Conservation (phyloP, 1,139 yeast species). For the Saccharomyces hybrid region DNA sequence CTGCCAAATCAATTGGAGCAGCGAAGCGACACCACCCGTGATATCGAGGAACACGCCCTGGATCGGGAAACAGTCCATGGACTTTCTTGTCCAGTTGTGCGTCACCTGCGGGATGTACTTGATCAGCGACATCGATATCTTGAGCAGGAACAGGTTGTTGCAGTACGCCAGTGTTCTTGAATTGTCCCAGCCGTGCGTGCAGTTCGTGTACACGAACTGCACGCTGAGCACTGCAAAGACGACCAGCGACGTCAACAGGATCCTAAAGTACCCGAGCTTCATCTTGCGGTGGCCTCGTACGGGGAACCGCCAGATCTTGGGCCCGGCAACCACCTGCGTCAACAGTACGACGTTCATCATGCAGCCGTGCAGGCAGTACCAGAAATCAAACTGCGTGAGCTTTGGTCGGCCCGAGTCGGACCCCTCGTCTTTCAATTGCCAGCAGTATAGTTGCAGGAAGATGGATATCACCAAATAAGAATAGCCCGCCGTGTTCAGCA, state of each 20-base stretch:
- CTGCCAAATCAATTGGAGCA: conserved; percentile 38
- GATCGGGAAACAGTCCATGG: conserved; percentile 53
- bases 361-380: conserved; percentile 41
- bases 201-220: conserved; percentile 11
- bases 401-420: conserved; percentile 31
- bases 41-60: conserved; percentile 45
- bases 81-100: conserved; percentile 45
- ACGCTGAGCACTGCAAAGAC: conserved; percentile 13
- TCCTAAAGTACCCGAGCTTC: conserved; percentile 20
- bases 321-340: conserved; percentile 35
- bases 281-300: conserved; percentile 19
- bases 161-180: conserved; percentile 22
- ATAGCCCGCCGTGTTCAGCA: conserved; percentile 40
- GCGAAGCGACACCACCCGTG: conserved; percentile 46
- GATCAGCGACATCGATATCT: conserved; percentile 47
- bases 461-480: conserved; percentile 36
- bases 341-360: conserved; percentile 33
- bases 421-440: conserved; percentile 15
- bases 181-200: conserved; percentile 22
- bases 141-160: conserved; percentile 32
- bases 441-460: conserved; percentile 31
- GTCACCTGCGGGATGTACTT: conserved; percentile 57
- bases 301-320: conserved; percentile 32
- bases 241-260: conserved; percentile 20
- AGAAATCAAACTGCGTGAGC: conserved; percentile 37